phyloP scores from a whole-genome alignment of 805 yeast species.

The Aciculoconidium aculeatum region DNA sequence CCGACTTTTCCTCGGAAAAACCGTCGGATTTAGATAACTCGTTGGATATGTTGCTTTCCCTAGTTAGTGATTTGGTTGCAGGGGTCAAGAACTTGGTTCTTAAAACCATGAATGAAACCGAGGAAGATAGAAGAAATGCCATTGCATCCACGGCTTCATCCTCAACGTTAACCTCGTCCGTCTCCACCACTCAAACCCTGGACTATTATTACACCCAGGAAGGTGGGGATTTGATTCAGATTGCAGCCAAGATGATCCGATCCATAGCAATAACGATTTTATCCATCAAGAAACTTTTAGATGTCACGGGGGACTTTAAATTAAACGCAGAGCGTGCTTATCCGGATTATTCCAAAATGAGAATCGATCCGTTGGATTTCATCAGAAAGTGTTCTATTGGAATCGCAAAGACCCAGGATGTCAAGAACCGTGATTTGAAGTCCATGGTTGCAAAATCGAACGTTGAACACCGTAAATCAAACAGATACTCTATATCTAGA shows the following conservation, averaged over 20 bases:
- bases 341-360: conserved; percentile 56
- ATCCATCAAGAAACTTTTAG: conserved; percentile 46
- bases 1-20: conserved; percentile 32
- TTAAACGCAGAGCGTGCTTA: conserved; percentile 55
- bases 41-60: conserved; percentile 51
- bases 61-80: conserved; percentile 60
- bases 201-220: conserved; percentile 56
- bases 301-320: conserved; percentile 61
- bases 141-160: conserved; percentile 1
- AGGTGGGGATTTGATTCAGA: conserved; percentile 58
- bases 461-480: conserved; percentile 13
- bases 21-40: conserved; percentile 41
- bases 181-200: conserved; percentile 1
- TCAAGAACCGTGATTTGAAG: conserved; percentile 19
- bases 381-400: conserved; percentile 58
- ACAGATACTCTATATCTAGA: conserved; percentile 46
- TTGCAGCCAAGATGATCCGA: conserved; percentile 55
- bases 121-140: conserved; percentile 24
- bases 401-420: conserved; percentile 37
- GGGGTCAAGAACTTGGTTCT: conserved; percentile 60
- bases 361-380: conserved; percentile 55
- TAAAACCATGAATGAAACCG: conserved; percentile 41
- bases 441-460: conserved; percentile 13
- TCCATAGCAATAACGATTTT: conserved; percentile 44
- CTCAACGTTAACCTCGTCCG: neutral